Evolutionary conservation across 1,284 basidiomycete species (phyloP).

Genomic region (Cutaneotrichosporon cavernicola): DNA sequence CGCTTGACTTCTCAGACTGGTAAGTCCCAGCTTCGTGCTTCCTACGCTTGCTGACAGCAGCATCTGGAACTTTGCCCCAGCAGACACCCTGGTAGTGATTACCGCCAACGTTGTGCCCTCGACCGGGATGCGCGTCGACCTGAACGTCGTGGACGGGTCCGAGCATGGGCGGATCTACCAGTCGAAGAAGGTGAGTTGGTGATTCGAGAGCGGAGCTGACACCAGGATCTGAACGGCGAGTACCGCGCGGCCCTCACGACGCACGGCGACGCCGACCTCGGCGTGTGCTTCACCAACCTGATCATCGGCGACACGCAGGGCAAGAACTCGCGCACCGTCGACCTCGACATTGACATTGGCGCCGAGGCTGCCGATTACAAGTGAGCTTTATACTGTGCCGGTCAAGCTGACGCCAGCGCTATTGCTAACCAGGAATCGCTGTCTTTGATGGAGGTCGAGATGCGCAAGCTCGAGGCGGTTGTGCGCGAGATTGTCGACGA

Average conservation of each 20-base stretch:
- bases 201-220: neutral
- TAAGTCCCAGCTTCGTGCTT: slow-evolving; percentile 19
- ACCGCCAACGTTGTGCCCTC: slow-evolving; percentile 84
- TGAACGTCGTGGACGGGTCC: slow-evolving; percentile 90
- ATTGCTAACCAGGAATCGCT: slow-evolving; percentile 98
- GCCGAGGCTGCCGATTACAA: slow-evolving; percentile 99
- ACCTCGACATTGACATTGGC: slow-evolving; percentile 95
- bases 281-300: slow-evolving; percentile 87
- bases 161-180: slow-evolving; percentile 86
- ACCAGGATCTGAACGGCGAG: slow-evolving; percentile 74
- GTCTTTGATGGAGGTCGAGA: slow-evolving; percentile 93
- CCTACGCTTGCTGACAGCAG: slow-evolving; percentile 54
- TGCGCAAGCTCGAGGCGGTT: slow-evolving; percentile 93
- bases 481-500: slow-evolving; percentile 94
- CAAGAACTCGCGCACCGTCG: slow-evolving; percentile 67
- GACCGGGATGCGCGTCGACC: slow-evolving; percentile 74
- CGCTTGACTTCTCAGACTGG: slow-evolving; percentile 40
- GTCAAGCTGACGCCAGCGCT: slow-evolving; percentile 61
- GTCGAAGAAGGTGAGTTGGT: slow-evolving; percentile 64
- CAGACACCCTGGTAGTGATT: slow-evolving; percentile 83
- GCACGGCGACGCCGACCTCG: slow-evolving; percentile 89
- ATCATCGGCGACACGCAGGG: slow-evolving; percentile 56
- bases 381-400: slow-evolving; percentile 53
- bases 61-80: slow-evolving; percentile 89
- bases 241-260: slow-evolving; percentile 91